Percentiles rank a stretch among this genome's conserved stretches.
Evolutionary conservation across 2,329 filamentous ascomycete genomes (phyloP).

Genomic region (Cordyceps javanica): DNA sequence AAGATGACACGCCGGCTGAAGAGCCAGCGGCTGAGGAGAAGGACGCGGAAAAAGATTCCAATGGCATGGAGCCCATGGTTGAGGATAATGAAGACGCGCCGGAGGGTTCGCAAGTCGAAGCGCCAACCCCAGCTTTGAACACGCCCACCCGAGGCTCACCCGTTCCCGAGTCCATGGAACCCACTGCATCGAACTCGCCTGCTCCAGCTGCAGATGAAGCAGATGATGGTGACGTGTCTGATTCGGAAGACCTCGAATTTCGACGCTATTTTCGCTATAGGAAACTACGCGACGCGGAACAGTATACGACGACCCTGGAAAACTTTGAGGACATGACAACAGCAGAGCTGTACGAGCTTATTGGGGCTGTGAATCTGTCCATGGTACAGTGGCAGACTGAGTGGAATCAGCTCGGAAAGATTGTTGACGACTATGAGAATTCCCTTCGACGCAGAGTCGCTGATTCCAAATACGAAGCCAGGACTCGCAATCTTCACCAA

Average conservation of each 20-base stretch:
- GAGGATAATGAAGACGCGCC: conserved; percentile 12
- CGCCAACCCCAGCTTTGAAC: conserved; percentile 31
- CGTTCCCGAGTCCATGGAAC: conserved; percentile 31
- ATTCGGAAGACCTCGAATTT: conserved; percentile 27
- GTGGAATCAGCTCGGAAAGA: conserved; percentile 42
- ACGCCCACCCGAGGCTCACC: conserved; percentile 35
- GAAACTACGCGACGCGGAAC: conserved; percentile 44
- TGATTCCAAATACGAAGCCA: conserved; percentile 41
- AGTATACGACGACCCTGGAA: conserved; percentile 42
- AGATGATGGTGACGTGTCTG: conserved; percentile 30
- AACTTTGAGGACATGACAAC: conserved; percentile 44
- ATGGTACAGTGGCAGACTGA: conserved; percentile 50
- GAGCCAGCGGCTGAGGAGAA: conserved; percentile 26
- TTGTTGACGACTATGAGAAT: conserved; percentile 54
- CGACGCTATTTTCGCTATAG: conserved; percentile 37
- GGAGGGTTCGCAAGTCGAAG: conserved; percentile 25
- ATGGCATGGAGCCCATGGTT: conserved; percentile 23
- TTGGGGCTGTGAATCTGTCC: conserved; percentile 39
- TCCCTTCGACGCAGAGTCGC: conserved; percentile 43
- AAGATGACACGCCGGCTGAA: conserved; percentile 24
- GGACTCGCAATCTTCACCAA: conserved; percentile 34
- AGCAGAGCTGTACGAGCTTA: conserved; percentile 37
- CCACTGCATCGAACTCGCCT: conserved; percentile 32
- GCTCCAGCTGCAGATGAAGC: conserved; percentile 30
- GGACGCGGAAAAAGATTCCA: conserved; percentile 13